These are phyloP conservation scores for Amborella trichopoda DNA, from an alignment of 164 flowering plant species.

Conservation along the genomic window DNA sequence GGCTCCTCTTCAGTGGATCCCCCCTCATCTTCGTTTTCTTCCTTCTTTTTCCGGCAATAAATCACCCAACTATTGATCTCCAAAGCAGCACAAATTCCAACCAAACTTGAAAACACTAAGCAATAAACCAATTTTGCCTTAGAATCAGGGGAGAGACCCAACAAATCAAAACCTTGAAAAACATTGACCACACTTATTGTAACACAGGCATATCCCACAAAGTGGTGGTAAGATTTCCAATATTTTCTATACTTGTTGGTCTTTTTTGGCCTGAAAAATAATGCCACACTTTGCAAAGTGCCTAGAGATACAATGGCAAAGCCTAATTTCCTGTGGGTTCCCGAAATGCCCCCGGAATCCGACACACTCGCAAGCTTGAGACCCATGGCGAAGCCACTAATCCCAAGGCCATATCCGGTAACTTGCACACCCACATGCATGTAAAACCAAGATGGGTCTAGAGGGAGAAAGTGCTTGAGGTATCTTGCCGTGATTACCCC, in stretches of 20 bases:
- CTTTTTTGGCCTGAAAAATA: slow-evolving; percentile 73
- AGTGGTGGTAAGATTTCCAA: slow-evolving; percentile 97
- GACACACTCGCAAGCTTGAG: slow-evolving; percentile 54
- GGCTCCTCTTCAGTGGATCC: too few relatives aligned
- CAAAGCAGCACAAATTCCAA: slow-evolving; percentile 65
- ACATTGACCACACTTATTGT: slow-evolving; percentile 82
- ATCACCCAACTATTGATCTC: slow-evolving; percentile 93
- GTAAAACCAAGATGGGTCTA: slow-evolving; percentile 82
- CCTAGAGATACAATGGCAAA: slow-evolving; percentile 58
- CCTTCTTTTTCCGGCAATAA: slow-evolving; percentile 77
- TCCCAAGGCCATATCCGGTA: slow-evolving; percentile 42
- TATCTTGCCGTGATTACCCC: slow-evolving; percentile 76
- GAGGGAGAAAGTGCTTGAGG: slow-evolving; percentile 43
- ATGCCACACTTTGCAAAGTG: slow-evolving; percentile 64
- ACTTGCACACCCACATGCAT: slow-evolving; percentile 65
- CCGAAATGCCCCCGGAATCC: slow-evolving; percentile 46
- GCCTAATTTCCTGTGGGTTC: slow-evolving; percentile 75
- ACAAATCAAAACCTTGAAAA: slow-evolving; percentile 77
- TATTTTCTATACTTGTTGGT: slow-evolving; percentile 76
- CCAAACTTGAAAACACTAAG: slow-evolving; percentile 44
- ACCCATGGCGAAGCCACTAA: slow-evolving; percentile 70
- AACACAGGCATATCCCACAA: slow-evolving; percentile 92
- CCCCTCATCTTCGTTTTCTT: too few relatives aligned
- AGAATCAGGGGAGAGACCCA: slow-evolving; percentile 42
- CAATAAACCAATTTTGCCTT: slow-evolving; percentile 59